phyloP scores from a whole-genome alignment of 1,284 basidiomycete genomes.

The Phlebopus sp. region DNA sequence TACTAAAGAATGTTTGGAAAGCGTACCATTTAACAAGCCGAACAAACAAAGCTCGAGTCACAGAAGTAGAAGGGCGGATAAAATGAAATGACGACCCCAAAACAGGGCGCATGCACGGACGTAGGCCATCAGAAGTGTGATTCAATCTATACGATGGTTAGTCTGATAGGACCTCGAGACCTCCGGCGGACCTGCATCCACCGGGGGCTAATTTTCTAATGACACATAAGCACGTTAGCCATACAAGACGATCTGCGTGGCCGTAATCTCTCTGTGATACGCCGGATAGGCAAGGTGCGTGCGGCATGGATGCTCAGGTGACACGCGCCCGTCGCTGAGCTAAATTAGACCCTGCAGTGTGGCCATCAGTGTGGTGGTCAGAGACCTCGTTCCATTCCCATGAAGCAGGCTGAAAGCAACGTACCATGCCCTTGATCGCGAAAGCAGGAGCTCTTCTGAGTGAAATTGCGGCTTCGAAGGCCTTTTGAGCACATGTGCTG shows the following conservation, averaged over 20 bases:
- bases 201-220: slow-evolving; percentile 18
- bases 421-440: slow-evolving; percentile 25
- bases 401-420: slow-evolving; percentile 22
- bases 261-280: slow-evolving; percentile 14
- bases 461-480: slow-evolving; percentile 18
- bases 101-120: slow-evolving; percentile 24
- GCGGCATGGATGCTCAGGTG: slow-evolving; percentile 11
- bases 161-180: slow-evolving; percentile 19
- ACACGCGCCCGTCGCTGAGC: slow-evolving; percentile 25
- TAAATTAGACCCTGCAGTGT: slow-evolving; percentile 27
- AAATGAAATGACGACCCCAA: slow-evolving; percentile 32
- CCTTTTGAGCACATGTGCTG: slow-evolving; percentile 3
- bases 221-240: slow-evolving; percentile 19
- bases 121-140: slow-evolving; percentile 26
- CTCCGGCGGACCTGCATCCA: slow-evolving; percentile 18
- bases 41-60: slow-evolving; percentile 28
- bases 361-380: slow-evolving; percentile 20
- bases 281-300: slow-evolving; percentile 16
- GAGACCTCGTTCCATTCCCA: slow-evolving; percentile 28
- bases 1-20: slow-evolving; percentile 23
- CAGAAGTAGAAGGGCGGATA: slow-evolving; percentile 23
- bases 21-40: slow-evolving; percentile 26
- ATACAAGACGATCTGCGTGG: slow-evolving; percentile 26
- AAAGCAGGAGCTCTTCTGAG: slow-evolving; percentile 17
- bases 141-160: slow-evolving; percentile 14